Evolutionary conservation across 78 protist species (phyloP).

Genomic region (Dictyostelium capitatum): DNA sequence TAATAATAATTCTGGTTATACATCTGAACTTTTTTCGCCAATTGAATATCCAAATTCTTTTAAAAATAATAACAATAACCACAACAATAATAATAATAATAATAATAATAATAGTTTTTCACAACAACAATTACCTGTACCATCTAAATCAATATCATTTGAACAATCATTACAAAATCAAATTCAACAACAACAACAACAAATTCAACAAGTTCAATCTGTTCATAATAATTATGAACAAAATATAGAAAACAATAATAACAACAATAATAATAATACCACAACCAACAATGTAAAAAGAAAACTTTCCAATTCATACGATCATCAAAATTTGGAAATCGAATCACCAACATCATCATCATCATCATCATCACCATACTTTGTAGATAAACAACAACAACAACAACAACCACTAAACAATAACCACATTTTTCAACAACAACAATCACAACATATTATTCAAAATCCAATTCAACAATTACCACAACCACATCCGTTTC

Average conservation of each 20-base stretch:
- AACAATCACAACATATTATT: neutral
- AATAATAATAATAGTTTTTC: neutral
- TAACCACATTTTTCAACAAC: neutral
- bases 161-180: conserved; percentile 6
- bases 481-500: neutral
- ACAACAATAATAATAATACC: conserved; percentile 3
- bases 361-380: neutral
- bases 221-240: neutral
- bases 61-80: neutral
- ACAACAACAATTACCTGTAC: conserved; percentile 1
- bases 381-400: conserved; percentile 6
- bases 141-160: neutral
- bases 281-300: conserved; percentile 3
- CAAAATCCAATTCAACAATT: neutral
- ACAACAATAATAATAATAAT: too few species aligned
- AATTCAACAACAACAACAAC: conserved; percentile 35
- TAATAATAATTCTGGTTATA: neutral
- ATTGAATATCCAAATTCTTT: neutral
- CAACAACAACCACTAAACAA: neutral
- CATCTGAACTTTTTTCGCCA: neutral
- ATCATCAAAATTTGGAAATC: neutral
- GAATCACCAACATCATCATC: neutral
- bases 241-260: neutral
- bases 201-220: conserved; percentile 10
- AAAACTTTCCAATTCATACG: conserved; percentile 20